Base-by-base conservation (phyloP, 2,329 filamentous ascomycete species). In the Colletotrichum tropicale region DNA sequence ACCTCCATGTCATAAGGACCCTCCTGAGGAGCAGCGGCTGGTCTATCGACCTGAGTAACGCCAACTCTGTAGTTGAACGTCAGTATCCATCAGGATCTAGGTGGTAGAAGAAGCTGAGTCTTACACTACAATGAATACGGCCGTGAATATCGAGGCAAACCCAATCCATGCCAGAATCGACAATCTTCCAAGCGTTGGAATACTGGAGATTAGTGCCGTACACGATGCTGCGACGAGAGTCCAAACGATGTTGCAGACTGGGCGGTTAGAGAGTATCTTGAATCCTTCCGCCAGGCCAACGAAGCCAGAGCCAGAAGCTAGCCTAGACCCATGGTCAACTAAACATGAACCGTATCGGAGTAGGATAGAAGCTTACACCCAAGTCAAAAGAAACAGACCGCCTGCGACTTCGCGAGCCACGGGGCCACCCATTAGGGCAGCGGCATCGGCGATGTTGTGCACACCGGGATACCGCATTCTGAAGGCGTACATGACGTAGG, bases 161-260 rank as follows among this genome's bases (percentile, higher is more conserved):
- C 91, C 91, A 12, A 86, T 87, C 88, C 89, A 93, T 2, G 90
- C 91, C 56, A 93, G 82, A 62, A 77, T 77, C 34, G 76, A 66
- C 15, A 77, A 70, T 67, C 65, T 76, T 26, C 76, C 76, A 43
- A 77, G 52, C 32, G 76, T 77, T 58, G 52, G 69, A 58, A 77
- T 76, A 28, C 76, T 77, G 16, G 76, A 70, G 8, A 66, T 26
- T 8, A 81, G 34, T 9, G 77, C 80, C 4, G 79, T 80, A 64
- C 77, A 79, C 18, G 79, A 60, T 16, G 79, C 77, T 13, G 80
- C 80, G 26, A 81, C 70, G 30, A 79, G 61, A 12, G 80, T 79
- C 77, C 78, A 81, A 10, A 79, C 75, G 10, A 79, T 71, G 8
- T 71, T 79, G 71, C 80, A 81, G 13, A 77, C 77, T 12, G 76